Evolutionary conservation across 129 eudicot genomes (phyloP).

Genomic region (Centaurea solstitialis): DNA sequence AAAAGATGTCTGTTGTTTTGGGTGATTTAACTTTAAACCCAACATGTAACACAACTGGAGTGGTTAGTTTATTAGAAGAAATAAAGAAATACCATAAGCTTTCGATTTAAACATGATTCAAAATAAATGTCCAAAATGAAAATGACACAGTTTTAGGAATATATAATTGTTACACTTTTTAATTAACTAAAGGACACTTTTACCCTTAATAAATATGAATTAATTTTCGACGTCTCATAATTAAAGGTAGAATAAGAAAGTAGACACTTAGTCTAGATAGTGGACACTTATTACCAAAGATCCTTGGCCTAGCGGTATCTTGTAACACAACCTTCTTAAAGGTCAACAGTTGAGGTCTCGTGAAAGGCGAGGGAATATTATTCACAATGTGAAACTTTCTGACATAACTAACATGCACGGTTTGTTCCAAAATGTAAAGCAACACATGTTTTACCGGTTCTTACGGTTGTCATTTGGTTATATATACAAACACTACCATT

Average conservation of each 20-base stretch:
- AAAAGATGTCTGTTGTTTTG: too few species aligned
- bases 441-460: neutral
- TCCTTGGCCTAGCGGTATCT: neutral
- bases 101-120: too few species aligned
- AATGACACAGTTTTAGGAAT: neutral
- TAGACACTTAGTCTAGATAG: neutral
- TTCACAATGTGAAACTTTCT: neutral
- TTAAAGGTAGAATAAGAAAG: neutral
- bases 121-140: neutral
- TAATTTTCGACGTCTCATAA: neutral
- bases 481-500: neutral
- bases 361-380: neutral
- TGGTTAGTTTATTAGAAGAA: too few species aligned
- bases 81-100: too few species aligned
- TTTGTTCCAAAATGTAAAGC: neutral
- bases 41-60: too few species aligned
- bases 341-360: neutral
- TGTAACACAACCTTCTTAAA: neutral
- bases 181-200: neutral
- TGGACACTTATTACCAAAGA: neutral
- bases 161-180: neutral
- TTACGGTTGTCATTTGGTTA: neutral
- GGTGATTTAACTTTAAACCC: too few species aligned
- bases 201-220: neutral
- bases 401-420: too few species aligned